Conservation (phyloP, 2,329 filamentous ascomycete species). For the Fusarium humuli region DNA sequence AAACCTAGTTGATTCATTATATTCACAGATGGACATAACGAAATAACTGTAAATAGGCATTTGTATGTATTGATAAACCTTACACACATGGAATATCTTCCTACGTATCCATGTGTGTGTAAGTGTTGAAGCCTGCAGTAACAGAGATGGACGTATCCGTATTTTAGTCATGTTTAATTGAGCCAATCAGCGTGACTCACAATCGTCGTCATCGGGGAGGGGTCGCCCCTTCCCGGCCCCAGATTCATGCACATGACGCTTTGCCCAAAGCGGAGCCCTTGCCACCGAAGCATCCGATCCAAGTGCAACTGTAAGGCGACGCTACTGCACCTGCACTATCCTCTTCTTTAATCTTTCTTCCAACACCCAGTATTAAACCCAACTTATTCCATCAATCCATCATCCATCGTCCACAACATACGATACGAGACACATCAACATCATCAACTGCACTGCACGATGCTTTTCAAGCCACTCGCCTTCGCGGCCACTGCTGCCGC, state of each 20-base stretch:
- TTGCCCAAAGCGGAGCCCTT: slow-evolving; percentile 29
- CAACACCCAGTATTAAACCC: background rate
- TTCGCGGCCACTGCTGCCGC: slow-evolving; percentile 55
- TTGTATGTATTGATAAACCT: background rate
- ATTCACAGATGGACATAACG: background rate
- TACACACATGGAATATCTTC: background rate
- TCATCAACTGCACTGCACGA: slow-evolving; percentile 29
- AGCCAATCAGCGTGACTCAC: slow-evolving; percentile 12
- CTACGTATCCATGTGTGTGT: no score
- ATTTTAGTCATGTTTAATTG: background rate
- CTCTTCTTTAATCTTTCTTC: slow-evolving; percentile 4
- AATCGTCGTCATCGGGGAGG: slow-evolving; percentile 29
- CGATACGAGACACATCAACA: background rate
- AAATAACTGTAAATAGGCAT: background rate
- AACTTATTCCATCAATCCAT: background rate
- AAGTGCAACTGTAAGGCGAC: slow-evolving; percentile 11
- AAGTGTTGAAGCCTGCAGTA: no score
- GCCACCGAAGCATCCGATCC: slow-evolving; percentile 42
- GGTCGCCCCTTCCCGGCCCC: slow-evolving; percentile 25
- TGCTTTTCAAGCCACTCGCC: slow-evolving; percentile 51
- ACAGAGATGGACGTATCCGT: background rate
- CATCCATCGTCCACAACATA: background rate
- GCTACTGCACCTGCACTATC: slow-evolving; percentile 15
- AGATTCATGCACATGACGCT: slow-evolving; percentile 23
- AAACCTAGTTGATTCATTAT: background rate